Evolutionary conservation across 2,329 filamentous ascomycete species (phyloP).

Genomic region (Claviceps paspali): DNA sequence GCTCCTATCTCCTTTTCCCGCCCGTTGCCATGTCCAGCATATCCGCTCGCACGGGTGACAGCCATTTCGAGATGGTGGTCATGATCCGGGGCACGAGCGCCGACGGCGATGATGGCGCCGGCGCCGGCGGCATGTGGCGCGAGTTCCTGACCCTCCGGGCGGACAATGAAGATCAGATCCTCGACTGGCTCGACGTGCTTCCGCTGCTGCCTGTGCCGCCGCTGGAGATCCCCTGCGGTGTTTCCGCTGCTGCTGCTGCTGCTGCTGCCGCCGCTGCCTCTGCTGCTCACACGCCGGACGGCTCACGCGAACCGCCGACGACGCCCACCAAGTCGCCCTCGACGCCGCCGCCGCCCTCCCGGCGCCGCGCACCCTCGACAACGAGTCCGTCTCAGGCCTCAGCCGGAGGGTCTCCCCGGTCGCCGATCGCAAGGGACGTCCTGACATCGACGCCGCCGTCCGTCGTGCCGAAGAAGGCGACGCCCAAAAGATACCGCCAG

Average conservation of each 20-base stretch:
- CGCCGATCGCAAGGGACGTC: constrained; percentile 8
- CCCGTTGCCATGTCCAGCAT: constrained; percentile 59
- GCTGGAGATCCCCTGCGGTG: constrained; percentile 11
- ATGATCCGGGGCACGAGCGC: constrained; percentile 66
- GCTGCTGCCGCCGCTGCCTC: constrained; percentile 29
- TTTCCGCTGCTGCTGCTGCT: constrained; percentile 48
- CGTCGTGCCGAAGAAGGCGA: constrained; percentile 11
- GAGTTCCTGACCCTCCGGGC: constrained; percentile 68
- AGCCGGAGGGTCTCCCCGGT: constrained; percentile 11
- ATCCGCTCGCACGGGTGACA: constrained; percentile 65
- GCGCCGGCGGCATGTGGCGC: constrained; percentile 59
- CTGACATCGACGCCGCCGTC: constrained; percentile 3
- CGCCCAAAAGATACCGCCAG: constrained; percentile 13
- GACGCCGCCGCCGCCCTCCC: too few relatives aligned
- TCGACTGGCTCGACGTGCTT: constrained; percentile 80
- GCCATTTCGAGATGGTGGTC: constrained; percentile 56
- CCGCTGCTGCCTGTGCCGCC: constrained; percentile 36
- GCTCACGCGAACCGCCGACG: constrained; percentile 10
- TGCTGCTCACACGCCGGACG: constrained; percentile 19
- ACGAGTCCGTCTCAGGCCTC: constrained; percentile 8
- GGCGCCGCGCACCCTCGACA: constrained; percentile 14
- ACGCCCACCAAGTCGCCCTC: constrained; percentile 8
- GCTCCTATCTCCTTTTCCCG: constrained; percentile 77
- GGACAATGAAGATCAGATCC: constrained; percentile 59
- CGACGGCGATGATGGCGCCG: too few relatives aligned